Evolutionary conservation across 208 protist genomes (phyloP).

Genomic region (Trypanosoma scelopori): DNA sequence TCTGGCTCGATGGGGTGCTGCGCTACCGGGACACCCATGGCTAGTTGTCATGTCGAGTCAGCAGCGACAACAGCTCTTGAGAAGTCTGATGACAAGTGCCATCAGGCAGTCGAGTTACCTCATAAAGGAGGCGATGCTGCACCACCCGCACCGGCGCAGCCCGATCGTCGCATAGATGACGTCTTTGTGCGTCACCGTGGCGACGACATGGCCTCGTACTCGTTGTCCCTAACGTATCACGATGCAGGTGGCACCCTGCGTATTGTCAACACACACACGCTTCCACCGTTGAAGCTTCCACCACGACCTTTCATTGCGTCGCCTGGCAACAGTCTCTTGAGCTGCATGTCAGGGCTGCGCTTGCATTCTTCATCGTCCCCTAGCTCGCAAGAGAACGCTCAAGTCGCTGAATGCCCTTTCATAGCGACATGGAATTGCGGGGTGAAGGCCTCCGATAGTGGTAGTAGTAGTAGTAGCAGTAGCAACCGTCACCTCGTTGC

Average conservation of each 20-base stretch:
- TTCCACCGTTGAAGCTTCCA: conserved; percentile 37
- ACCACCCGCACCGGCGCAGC: not conserved
- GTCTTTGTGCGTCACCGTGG: conserved; percentile 50
- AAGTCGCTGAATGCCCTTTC: not conserved
- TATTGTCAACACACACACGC: conserved; percentile 50
- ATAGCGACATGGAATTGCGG: not conserved
- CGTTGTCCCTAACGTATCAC: conserved; percentile 68
- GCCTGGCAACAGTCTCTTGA: not conserved
- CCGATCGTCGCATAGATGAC: conserved; percentile 63
- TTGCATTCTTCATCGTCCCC: not conserved
- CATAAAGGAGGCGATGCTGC: not conserved
- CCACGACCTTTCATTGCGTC: not conserved
- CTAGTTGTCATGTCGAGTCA: not conserved
- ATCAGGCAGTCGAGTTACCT: not conserved
- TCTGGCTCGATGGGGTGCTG: conserved; percentile 23
- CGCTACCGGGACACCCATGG: not conserved
- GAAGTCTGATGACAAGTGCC: not conserved
- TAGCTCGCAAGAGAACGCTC: not conserved
- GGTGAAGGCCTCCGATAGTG: not conserved
- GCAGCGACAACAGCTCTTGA: not conserved
- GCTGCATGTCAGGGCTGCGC: not conserved
- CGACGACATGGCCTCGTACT: conserved; percentile 34
- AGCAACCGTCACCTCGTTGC: conserved; percentile 28
- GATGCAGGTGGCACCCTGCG: conserved; percentile 43
- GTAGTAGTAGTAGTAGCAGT: not conserved